phyloP scores from a whole-genome alignment of 1,284 basidiomycete genomes.

The Ustilago nuda region DNA sequence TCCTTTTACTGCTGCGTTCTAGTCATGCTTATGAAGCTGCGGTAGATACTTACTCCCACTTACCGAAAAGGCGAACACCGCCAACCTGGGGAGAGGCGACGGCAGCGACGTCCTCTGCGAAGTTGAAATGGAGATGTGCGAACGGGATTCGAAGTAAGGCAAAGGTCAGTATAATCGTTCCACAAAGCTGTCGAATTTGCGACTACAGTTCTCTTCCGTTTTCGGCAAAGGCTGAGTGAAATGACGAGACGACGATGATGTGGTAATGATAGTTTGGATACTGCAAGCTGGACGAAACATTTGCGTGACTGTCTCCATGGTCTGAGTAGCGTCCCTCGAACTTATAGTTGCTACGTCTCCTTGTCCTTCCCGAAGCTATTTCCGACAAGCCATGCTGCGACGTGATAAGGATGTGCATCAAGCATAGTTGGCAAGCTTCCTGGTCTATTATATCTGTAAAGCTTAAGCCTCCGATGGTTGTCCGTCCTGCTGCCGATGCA shows the following conservation, averaged over 20 bases:
- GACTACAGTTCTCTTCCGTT: conserved; percentile 22
- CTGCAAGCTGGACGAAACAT: background rate
- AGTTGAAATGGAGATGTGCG: conserved; percentile 23
- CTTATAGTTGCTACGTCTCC: too few species aligned
- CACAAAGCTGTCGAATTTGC: background rate
- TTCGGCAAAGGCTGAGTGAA: background rate
- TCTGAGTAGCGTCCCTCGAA: background rate
- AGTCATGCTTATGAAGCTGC: background rate
- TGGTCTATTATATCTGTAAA: too few species aligned
- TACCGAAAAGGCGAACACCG: conserved; percentile 67
- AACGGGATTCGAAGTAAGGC: conserved; percentile 6
- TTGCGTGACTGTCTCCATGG: background rate
- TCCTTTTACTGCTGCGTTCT: conserved; percentile 17
- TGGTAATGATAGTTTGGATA: background rate
- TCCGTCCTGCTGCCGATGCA: background rate
- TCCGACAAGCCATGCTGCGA: too few species aligned
- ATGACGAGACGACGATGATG: background rate
- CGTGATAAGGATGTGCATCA: too few species aligned
- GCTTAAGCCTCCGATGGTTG: too few species aligned
- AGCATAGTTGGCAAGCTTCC: too few species aligned
- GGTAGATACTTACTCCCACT: conserved; percentile 63
- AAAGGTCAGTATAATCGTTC: conserved; percentile 35
- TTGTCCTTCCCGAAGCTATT: too few species aligned
- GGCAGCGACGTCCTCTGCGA: conserved; percentile 66
- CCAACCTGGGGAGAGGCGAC: conserved; percentile 64